These are phyloP conservation scores for Luffa acutangula DNA, from an alignment of 306 rosid genomes.

Conservation along the genomic window DNA sequence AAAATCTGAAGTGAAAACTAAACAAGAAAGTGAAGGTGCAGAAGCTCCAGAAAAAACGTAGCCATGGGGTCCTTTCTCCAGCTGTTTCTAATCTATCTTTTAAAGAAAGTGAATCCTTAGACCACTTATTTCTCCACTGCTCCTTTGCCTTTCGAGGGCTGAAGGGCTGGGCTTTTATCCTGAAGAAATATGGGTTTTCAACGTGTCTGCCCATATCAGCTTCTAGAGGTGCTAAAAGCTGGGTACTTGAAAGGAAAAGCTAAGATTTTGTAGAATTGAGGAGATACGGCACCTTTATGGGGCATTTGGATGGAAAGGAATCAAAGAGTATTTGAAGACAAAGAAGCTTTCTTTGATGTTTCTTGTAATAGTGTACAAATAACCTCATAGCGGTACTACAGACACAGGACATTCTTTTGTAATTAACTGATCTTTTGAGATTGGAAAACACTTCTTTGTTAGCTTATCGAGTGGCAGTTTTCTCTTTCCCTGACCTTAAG, in stretches of 20 bases:
- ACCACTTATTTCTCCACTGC: not conserved
- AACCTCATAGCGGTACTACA: not conserved
- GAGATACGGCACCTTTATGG: not conserved
- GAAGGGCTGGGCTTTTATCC: not conserved
- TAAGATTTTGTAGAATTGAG: not conserved
- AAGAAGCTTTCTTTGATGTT: not conserved
- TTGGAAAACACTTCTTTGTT: not conserved
- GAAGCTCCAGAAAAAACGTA: not conserved
- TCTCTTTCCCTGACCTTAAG: not conserved
- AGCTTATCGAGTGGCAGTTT: not conserved
- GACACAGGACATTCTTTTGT: not conserved
- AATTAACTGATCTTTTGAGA: not conserved
- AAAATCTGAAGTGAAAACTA: not conserved
- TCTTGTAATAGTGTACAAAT: not conserved
- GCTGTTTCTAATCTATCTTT: not conserved
- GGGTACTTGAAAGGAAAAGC: not conserved
- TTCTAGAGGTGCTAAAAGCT: not conserved
- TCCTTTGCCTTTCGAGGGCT: not conserved
- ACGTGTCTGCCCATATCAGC: not conserved
- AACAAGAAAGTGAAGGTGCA: not conserved
- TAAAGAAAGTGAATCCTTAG: not conserved
- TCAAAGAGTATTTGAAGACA: not conserved
- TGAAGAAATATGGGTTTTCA: not conserved
- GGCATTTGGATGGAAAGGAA: not conserved
- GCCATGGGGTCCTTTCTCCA: not conserved